These are phyloP conservation scores for Pyronema domesticum DNA, from an alignment of 495 filamentous ascomycete species.

Conservation along the genomic window DNA sequence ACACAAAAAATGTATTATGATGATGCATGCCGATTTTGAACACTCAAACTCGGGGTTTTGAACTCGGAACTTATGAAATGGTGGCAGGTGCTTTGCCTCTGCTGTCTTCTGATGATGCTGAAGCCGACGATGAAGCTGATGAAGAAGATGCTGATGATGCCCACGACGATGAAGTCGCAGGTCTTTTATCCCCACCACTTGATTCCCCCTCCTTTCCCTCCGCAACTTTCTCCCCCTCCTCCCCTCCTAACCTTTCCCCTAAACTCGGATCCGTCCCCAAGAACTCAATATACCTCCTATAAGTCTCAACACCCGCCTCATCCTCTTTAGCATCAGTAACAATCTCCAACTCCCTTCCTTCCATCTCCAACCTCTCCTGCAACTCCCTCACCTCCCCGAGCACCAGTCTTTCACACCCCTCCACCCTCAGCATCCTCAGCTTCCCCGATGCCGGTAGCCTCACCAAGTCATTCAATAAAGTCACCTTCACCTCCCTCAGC, in stretches of 20 bases:
- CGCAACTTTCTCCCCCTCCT: background rate
- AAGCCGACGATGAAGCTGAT: too few species aligned
- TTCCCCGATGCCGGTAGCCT: background rate
- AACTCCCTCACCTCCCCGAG: slow-evolving; percentile 16
- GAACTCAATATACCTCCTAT: slow-evolving; percentile 15
- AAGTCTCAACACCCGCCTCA: slow-evolving; percentile 16
- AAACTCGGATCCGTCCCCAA: slow-evolving; percentile 6
- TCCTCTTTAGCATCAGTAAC: slow-evolving; percentile 8
- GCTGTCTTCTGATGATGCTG: too few species aligned
- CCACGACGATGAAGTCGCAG: too few species aligned
- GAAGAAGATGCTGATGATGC: too few species aligned
- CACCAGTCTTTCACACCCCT: slow-evolving; percentile 17
- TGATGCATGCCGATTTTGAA: too few species aligned
- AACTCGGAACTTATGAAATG: too few species aligned
- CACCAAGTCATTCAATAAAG: slow-evolving; percentile 18
- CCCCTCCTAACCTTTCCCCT: slow-evolving; percentile 1
- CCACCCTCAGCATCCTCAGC: slow-evolving; percentile 11
- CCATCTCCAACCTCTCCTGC: slow-evolving; percentile 4
- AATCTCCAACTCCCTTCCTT: slow-evolving; percentile 5
- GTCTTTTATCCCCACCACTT: too few species aligned
- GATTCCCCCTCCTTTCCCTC: background rate
- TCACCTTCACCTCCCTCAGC: slow-evolving; percentile 14
- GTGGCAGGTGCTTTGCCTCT: too few species aligned
- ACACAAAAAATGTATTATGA: too few species aligned
- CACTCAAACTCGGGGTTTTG: too few species aligned